phyloP scores from a whole-genome alignment of 805 yeast genomes.

The Sugiyamaella chiloensis region DNA sequence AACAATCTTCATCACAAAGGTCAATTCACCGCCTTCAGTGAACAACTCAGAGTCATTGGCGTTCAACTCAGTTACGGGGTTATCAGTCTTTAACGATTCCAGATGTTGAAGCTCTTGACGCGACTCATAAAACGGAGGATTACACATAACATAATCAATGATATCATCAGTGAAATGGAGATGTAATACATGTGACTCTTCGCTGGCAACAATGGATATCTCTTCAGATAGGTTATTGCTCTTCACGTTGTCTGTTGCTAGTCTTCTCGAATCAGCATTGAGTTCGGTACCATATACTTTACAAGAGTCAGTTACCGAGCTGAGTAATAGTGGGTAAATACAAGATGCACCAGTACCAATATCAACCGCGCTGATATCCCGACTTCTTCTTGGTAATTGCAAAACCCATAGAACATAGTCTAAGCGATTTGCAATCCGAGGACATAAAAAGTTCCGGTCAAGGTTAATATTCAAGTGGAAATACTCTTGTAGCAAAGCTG shows the following conservation, averaged over 20 bases:
- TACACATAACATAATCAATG: constrained; percentile 42
- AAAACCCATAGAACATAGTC: constrained; percentile 31
- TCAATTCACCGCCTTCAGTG: constrained; percentile 47
- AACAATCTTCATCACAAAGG: constrained; percentile 39
- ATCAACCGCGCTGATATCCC: constrained; percentile 37
- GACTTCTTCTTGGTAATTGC: no score
- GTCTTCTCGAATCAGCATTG: constrained; percentile 34
- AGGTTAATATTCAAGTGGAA: constrained; percentile 17
- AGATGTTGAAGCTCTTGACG: constrained; percentile 33
- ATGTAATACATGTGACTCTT: not conserved
- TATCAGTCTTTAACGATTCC: constrained; percentile 26
- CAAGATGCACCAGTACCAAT: constrained; percentile 51
- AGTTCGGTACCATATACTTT: constrained; percentile 44
- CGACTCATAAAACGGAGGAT: constrained; percentile 51
- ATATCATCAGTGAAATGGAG: not conserved
- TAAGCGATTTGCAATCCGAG: constrained; percentile 28
- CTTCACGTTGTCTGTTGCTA: constrained; percentile 31
- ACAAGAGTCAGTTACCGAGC: constrained; percentile 30
- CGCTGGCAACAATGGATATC: not conserved
- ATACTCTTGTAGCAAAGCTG: constrained; percentile 16
- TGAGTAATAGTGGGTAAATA: constrained; percentile 45
- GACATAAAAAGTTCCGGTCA: constrained; percentile 19
- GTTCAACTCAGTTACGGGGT: constrained; percentile 21
- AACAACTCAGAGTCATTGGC: constrained; percentile 41
- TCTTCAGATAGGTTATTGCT: constrained; percentile 28